Base-by-base conservation (phyloP, 352 stramenopile species). In the Aphanomyces astaci region DNA sequence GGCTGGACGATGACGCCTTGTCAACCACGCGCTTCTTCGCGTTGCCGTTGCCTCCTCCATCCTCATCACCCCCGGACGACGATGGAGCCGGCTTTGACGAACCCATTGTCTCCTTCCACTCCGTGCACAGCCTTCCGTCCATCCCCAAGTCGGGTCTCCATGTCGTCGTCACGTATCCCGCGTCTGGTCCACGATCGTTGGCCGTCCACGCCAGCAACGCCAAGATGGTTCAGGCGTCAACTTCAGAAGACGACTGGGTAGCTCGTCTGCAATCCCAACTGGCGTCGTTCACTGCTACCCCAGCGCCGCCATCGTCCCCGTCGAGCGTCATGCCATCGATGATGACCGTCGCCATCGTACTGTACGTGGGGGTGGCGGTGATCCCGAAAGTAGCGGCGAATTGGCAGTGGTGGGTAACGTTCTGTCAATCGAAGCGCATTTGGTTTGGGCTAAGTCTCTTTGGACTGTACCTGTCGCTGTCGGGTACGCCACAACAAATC, bases 401-500 rank as follows among this genome's bases (percentile, higher is more conserved):
- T 45, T 52, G 62, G 28, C n/a, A 28, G n/a, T 45, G 13, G n/a
- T 17, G 28, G 10, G 2, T 68, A 15, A 1, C 43, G 17, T 27
- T 28, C 19, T 10, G 57, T 28, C 28, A 31, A 13, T 39, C 39
- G 7, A 60, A 59, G n/a, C 33, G 28, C 13, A 24, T 52, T 22
- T 68, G 62, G 62, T 62, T 68, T 24, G 11, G 28, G 4, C 1
- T 68, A 1, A 59, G 62, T 59, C 28, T 51, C 5, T 39, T 49
- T 17, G 43, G 56, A 43, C 46, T 68, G 62, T 68, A 62, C 30
- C 51, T 68, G 39, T 57, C 62, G 11, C 46, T 68, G 27, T 68
- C 62, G 10, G 62, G 62, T 67, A 39, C 43, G 27, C 24, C 5
- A 49, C 40, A 4, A 3, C 25, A 3, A 25, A 32, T 32, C 19